Percentiles rank a stretch among this genome's conserved stretches.
Conservation (phyloP, 2,329 filamentous ascomycete species). For the Teratosphaeria destructans region DNA sequence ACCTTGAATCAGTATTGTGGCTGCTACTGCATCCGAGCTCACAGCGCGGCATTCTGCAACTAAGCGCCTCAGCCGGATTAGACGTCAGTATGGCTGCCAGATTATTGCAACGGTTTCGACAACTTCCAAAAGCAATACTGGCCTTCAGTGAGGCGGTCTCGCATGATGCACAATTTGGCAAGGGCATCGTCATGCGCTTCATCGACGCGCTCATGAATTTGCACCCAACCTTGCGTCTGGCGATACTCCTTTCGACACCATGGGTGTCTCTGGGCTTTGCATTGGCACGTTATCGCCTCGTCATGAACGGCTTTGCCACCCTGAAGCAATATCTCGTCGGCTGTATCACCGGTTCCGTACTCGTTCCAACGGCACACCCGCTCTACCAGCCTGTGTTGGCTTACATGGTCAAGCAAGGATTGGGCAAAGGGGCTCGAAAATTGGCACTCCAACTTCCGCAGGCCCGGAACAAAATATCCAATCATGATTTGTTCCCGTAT, state of each 20-base stretch:
- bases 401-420: constrained; percentile 23
- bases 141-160: background rate
- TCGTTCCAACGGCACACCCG: constrained; percentile 18
- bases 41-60: background rate
- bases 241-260: background rate
- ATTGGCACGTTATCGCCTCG: background rate
- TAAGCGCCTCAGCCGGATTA: background rate
- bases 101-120: background rate
- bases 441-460: constrained; percentile 22
- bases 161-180: background rate
- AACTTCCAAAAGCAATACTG: background rate
- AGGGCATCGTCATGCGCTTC: background rate
- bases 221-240: background rate
- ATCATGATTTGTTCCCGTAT: constrained; percentile 16
- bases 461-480: constrained; percentile 23
- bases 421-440: constrained; percentile 17
- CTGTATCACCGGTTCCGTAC: background rate
- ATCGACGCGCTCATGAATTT: background rate
- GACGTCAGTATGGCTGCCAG: background rate
- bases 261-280: background rate
- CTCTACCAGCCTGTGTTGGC: constrained; percentile 28
- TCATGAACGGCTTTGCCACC: background rate
- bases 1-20: background rate
- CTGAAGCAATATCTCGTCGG: background rate
- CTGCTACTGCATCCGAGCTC: background rate